Conservation (phyloP, 352 stramenopile species). For the Phytopythium kandeliae region DNA sequence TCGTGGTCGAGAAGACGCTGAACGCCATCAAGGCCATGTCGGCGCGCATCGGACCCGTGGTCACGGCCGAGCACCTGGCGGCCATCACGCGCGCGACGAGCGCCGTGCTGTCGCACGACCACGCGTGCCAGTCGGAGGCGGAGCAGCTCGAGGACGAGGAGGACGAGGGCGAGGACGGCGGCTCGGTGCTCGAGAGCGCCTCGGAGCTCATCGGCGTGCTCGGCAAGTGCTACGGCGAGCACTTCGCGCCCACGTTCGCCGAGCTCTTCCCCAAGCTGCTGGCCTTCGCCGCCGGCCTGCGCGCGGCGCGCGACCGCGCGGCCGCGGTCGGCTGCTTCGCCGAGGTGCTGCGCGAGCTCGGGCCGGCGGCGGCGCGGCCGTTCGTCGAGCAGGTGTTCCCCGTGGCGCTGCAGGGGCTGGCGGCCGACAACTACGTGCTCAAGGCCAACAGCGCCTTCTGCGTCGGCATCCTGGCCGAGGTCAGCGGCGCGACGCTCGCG, state of each 20-base stretch:
- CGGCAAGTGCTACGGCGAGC: constrained; percentile 91
- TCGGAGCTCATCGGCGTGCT: constrained; percentile 93
- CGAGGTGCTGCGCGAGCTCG: constrained; percentile 92
- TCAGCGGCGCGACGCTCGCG: constrained; percentile 66
- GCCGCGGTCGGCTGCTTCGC: constrained; percentile 94
- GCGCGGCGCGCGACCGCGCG: constrained; percentile 88
- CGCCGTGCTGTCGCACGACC: constrained; percentile 83
- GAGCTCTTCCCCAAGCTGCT: constrained; percentile 89
- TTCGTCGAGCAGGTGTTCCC: constrained; percentile 90
- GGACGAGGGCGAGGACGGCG: constrained; percentile 89
- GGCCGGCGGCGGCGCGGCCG: constrained; percentile 48
- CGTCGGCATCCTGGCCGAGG: constrained; percentile 89
- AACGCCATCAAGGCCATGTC: constrained; percentile 95
- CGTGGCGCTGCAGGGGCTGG: constrained; percentile 86
- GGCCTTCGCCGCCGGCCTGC: constrained; percentile 88
- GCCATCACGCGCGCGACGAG: constrained; percentile 82
- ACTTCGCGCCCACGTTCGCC: constrained; percentile 89
- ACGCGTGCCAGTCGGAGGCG: constrained; percentile 87
- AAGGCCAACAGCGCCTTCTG: constrained; percentile 95
- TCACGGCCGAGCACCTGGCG: constrained; percentile 89
- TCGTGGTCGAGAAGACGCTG: constrained; percentile 94
- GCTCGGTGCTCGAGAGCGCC: constrained; percentile 90
- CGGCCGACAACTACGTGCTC: constrained; percentile 90
- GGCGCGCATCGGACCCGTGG: constrained; percentile 88
- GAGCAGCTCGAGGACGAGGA: constrained; percentile 89